Evolutionary conservation across 352 stramenopile genomes (phyloP).

Genomic region (Phytophthora foliorum): DNA sequence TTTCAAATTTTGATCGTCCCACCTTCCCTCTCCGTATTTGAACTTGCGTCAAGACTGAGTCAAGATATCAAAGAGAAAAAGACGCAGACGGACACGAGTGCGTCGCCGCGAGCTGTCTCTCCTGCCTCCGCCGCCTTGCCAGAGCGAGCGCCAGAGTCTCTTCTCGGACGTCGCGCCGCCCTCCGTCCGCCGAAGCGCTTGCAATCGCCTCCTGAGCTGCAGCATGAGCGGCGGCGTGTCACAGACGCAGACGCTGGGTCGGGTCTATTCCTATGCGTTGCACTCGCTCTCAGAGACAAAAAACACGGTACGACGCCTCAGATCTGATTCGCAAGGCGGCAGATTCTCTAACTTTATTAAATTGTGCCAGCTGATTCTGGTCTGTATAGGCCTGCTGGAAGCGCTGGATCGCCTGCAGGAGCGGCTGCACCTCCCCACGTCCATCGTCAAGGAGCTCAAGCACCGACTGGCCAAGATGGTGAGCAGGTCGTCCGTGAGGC

Average conservation of each 20-base stretch:
- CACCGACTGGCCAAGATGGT: conserved; percentile 74
- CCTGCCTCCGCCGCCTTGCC: conserved; percentile 3
- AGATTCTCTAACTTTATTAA: conserved; percentile 15
- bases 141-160: neutral
- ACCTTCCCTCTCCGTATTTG: conserved; percentile 7
- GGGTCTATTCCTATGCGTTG: conserved; percentile 68
- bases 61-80: conserved; percentile 32
- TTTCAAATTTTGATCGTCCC: too few relatives aligned
- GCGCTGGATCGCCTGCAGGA: conserved; percentile 81
- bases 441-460: conserved; percentile 82
- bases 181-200: neutral
- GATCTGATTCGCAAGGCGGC: conserved; percentile 11
- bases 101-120: conserved; percentile 9
- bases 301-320: conserved; percentile 57
- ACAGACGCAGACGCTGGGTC: conserved; percentile 41
- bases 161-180: neutral
- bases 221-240: conserved; percentile 27
- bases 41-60: conserved; percentile 23
- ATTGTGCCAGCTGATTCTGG: conserved; percentile 67
- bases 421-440: conserved; percentile 69
- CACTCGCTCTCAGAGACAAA: conserved; percentile 77
- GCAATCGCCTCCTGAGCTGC: neutral
- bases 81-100: conserved; percentile 2
- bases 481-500: conserved; percentile 53
- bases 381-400: conserved; percentile 82